These are phyloP conservation scores for Candida pseudofarinosa DNA, from an alignment of 805 yeast genomes.

Conservation along the genomic window DNA sequence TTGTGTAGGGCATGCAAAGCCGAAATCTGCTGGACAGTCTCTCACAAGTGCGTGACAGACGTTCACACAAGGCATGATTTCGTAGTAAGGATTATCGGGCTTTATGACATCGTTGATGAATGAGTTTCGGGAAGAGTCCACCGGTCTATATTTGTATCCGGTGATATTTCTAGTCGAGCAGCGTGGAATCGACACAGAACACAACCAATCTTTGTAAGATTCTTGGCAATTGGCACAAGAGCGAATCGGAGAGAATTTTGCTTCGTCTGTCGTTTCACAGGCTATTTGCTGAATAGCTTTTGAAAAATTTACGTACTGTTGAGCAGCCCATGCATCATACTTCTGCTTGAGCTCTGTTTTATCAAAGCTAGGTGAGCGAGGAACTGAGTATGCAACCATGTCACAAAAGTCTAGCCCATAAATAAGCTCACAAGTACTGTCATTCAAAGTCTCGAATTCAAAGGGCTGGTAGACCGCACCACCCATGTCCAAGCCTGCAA, in stretches of 20 bases:
- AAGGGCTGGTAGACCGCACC: slow-evolving; percentile 61
- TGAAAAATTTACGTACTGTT: slow-evolving; percentile 60
- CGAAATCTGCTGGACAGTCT: slow-evolving; percentile 77
- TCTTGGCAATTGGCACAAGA: slow-evolving; percentile 69
- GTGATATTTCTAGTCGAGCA: slow-evolving; percentile 54
- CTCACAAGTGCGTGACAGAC: slow-evolving; percentile 74
- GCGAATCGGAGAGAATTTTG: slow-evolving; percentile 68
- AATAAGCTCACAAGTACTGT: slow-evolving; percentile 65
- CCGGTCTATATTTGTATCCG: slow-evolving; percentile 44
- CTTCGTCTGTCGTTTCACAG: slow-evolving; percentile 65
- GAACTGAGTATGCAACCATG: slow-evolving; percentile 85
- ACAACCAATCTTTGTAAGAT: slow-evolving; percentile 82
- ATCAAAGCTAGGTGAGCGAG: slow-evolving; percentile 28
- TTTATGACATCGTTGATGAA: slow-evolving; percentile 49
- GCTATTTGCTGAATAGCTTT: slow-evolving; percentile 71
- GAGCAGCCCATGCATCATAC: slow-evolving; percentile 63
- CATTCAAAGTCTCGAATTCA: slow-evolving; percentile 50
- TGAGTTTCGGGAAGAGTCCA: slow-evolving; percentile 54
- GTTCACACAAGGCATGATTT: slow-evolving; percentile 81
- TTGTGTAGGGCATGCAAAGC: slow-evolving; percentile 65
- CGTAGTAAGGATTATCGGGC: slow-evolving; percentile 63
- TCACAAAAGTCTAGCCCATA: slow-evolving; percentile 74
- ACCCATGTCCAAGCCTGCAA: slow-evolving; percentile 40
- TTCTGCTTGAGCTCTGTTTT: slow-evolving; percentile 19
- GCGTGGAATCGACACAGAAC: slow-evolving; percentile 83